Evolutionary conservation across 208 protist genomes (phyloP).

Genomic region (Wallacemonas sp.): DNA sequence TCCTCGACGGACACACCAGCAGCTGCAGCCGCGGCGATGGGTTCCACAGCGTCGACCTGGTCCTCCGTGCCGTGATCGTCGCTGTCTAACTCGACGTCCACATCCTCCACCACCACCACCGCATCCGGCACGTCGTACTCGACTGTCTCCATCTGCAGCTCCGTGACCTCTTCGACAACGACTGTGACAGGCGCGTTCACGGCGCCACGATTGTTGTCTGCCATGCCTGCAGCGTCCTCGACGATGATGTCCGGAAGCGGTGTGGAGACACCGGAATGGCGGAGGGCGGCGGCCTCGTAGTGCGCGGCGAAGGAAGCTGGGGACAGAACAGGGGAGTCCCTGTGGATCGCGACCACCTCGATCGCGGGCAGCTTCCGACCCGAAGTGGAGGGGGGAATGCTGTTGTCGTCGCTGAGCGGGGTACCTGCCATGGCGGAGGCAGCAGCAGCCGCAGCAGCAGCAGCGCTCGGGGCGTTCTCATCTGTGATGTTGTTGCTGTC

Average conservation of each 20-base stretch:
- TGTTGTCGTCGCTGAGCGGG: neutral
- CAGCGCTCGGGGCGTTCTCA: neutral
- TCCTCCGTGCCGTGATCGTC: neutral
- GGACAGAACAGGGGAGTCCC: neutral
- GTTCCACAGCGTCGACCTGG: neutral
- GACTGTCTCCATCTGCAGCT: no score
- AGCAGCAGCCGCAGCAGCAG: neutral
- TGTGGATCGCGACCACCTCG: conserved; percentile 14
- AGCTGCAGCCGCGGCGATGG: neutral
- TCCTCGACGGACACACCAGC: no score
- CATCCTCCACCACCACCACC: neutral
- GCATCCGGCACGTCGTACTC: neutral
- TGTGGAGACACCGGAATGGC: neutral
- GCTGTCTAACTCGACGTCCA: neutral
- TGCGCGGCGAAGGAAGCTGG: neutral
- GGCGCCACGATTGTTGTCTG: no score
- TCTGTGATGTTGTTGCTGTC: neutral
- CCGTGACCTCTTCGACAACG: conserved; percentile 36
- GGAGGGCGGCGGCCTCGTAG: conserved; percentile 1
- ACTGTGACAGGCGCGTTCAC: no score
- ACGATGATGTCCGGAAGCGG: conserved; percentile 28
- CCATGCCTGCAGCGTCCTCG: no score
- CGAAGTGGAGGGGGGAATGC: neutral
- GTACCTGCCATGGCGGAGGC: neutral
- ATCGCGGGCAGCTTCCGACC: neutral